Base-by-base conservation (phyloP, 2,329 filamentous ascomycete genomes). In the Dactylellina haptotyla region DNA sequence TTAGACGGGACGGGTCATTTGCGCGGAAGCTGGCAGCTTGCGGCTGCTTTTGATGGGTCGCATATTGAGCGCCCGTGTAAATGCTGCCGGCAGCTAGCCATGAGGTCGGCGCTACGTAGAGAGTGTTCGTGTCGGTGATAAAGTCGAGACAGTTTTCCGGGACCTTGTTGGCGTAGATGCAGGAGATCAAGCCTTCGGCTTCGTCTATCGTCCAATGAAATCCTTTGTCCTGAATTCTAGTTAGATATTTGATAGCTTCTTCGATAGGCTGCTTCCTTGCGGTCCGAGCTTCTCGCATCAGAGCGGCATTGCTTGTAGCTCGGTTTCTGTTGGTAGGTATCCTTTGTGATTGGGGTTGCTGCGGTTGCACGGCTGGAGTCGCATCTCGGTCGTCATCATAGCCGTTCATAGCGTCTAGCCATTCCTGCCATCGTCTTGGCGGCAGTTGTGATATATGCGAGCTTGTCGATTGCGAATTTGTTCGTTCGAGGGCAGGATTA, bases 11-110 rank as follows among this genome's bases (percentile, higher is more conserved):
- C 1, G 79, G 77, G 18, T 80, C 77, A 16, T 78, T 81, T 6
- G 82, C 83, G 18, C 75, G 76, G 28, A 69, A 58, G 43, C 56
- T 51, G 6, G 65, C 75, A 3, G 43, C 58, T 14, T 54, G 57
- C 28, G 64, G 51, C 34, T 59, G 43, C 16, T 71, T 65, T 46
- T 76, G 79, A 59, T 80, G 80, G 8, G 81, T 82, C 14, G 87
- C 87, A 77, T 87, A 85, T 78, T 90, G 88, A 25, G 83, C 86
- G 2, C 88, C 88, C 10, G 84, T 84, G 75, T 89, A 88, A 0
- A 87, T 82, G 58, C 85, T 84, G 18, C 88, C 88, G 4, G 86
- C 84, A 57, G 85, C 83, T 9, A 90, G 80, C 87, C 87, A 89
- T 5, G 87, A 89, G 53, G 84, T 87, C 58, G 83, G 80, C 1